These are phyloP conservation scores for Aspergillus indologenus DNA, from an alignment of 495 filamentous ascomycete species.

Conservation along the genomic window DNA sequence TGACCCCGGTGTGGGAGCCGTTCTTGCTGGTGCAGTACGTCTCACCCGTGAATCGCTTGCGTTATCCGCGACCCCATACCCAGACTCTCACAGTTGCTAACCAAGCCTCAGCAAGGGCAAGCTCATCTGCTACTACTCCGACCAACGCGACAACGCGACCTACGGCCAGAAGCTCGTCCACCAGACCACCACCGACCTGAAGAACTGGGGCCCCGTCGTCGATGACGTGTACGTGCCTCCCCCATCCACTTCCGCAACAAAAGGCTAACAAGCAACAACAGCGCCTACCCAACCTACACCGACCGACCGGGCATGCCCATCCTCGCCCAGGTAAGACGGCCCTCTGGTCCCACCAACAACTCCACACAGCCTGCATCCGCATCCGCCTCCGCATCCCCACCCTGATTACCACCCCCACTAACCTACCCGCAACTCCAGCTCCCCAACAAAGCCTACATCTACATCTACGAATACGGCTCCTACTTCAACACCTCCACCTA, in stretches of 20 bases:
- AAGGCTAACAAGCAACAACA: conserved; percentile 14
- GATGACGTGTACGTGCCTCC: conserved; percentile 51
- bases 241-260: neutral
- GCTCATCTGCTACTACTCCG: conserved; percentile 65
- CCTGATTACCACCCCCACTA: too few species aligned
- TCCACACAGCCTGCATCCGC: too few species aligned
- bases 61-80: too few species aligned
- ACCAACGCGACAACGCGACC: conserved; percentile 58
- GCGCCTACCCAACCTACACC: conserved; percentile 53
- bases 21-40: conserved; percentile 53
- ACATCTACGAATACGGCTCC: conserved; percentile 62
- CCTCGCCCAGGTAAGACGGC: conserved; percentile 37
- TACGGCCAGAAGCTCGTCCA: conserved; percentile 68
- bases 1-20: conserved; percentile 70
- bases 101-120: conserved; percentile 41
- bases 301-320: conserved; percentile 67
- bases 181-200: conserved; percentile 54
- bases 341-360: neutral
- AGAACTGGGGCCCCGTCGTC: conserved; percentile 55
- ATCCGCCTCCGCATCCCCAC: too few species aligned
- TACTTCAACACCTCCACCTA: conserved; percentile 38
- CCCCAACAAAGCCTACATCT: conserved; percentile 59
- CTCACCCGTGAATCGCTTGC: neutral
- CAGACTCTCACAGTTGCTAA: neutral
- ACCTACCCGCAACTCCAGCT: conserved; percentile 31